phyloP scores from a whole-genome alignment of 768 basidiomycete genomes.

The Mycena kentingensis region DNA sequence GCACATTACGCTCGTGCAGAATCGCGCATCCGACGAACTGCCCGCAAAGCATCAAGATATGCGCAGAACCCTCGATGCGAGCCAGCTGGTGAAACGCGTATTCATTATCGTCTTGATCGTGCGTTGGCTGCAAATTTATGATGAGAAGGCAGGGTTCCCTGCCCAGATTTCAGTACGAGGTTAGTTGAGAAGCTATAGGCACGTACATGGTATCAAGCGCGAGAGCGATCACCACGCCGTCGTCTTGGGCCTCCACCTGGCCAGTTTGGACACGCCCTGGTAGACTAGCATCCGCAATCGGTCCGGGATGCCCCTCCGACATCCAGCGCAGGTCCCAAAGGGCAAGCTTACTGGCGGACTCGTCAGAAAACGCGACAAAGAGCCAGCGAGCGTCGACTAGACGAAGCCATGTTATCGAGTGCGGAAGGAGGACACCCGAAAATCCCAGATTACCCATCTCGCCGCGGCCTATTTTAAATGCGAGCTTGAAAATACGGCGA shows the following conservation, averaged over 20 bases:
- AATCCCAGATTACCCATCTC: no score
- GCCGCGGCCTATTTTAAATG: no score
- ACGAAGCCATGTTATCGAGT: conserved; percentile 20
- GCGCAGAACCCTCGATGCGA: conserved; percentile 5
- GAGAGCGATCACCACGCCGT: conserved; percentile 10
- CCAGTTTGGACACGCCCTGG: conserved; percentile 13
- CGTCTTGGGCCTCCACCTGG: conserved; percentile 3
- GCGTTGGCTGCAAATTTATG: neutral
- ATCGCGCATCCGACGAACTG: conserved; percentile 13
- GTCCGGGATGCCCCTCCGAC: conserved; percentile 1
- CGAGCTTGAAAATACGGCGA: no score
- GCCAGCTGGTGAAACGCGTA: conserved; percentile 5
- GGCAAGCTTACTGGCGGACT: conserved; percentile 6
- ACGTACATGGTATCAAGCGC: conserved; percentile 7
- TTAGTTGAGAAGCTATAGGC: no score
- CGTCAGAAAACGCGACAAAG: conserved; percentile 18
- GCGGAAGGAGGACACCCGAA: no score
- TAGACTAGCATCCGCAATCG: conserved; percentile 13
- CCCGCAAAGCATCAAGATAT: conserved; percentile 10
- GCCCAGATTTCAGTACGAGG: no score
- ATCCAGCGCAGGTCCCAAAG: conserved; percentile 13
- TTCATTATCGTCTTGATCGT: neutral
- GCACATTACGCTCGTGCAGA: neutral
- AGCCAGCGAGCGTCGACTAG: conserved; percentile 12
- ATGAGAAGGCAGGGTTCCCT: no score